Base-by-base conservation (phyloP, 257 asterid genomes). In the Przewalskia tangutica region DNA sequence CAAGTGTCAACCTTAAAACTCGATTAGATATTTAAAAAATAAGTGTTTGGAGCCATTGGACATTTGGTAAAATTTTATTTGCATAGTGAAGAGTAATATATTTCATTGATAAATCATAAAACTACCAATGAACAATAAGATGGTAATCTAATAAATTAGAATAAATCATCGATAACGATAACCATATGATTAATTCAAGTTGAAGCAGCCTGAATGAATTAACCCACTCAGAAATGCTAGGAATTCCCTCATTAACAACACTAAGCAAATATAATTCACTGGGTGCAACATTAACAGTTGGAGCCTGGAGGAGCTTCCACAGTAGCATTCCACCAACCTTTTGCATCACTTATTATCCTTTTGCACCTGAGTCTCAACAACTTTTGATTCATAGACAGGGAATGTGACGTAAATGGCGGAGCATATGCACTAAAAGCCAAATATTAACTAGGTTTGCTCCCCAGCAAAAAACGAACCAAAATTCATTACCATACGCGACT, bases 301-400 rank as follows among this genome's bases (percentile, higher is more conserved):
- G n/a, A n/a, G n/a, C n/a, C n/a, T n/a, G n/a, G 90, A 10, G 97
- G 96, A 80, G 95, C 92, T 64, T 85, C 91, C 82, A 91, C 77
- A 50, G 67, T 80, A 17, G 94, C 94, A 40, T 70, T 88, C 80
- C 80, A 27, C 92, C 77, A 68, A 7, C 91, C 91, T 63, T 85
- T 77, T 11, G 71, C 82, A 23, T 14, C 66, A 88, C 70, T 85
- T 55, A 23, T 76, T 65, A 89, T 73, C 62, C 65, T 73, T 82
- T 53, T 88, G 87, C 91, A 80, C 85, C 76, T 84, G 4, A 93
- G 87, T 5, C 59, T 82, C 83, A 93, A 67, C 93, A 90, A 27
- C 90, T 94, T 90, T 77, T 91, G 94, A 78, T 89, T 90, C 96
- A 93, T 90, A 2, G 92, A 89, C 7, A 86, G 55, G 0, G 96